A percentile compares a stretch with the other conserved stretches of the same genome.
phyloP scores from a whole-genome alignment of 768 basidiomycete species.

The Glaciozyma martinii region DNA sequence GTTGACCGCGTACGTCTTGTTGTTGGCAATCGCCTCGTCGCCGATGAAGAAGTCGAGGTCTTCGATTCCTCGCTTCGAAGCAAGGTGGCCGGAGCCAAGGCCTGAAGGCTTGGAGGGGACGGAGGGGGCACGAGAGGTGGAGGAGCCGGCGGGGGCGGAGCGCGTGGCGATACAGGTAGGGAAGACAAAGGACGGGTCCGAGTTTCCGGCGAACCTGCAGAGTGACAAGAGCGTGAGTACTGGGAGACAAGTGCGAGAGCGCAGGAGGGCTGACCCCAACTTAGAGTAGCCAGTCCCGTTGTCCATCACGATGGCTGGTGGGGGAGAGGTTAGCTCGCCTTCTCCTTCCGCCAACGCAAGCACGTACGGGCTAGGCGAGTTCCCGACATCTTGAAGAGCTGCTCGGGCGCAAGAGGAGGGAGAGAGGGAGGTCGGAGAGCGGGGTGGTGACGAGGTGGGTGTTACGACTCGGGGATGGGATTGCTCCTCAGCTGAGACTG shows the following conservation, averaged over 20 bases:
- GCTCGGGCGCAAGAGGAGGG: too few species aligned
- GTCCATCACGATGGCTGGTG: conserved; percentile 54
- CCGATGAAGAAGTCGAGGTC: conserved; percentile 99
- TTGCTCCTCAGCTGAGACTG: too few species aligned
- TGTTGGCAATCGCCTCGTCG: conserved; percentile 91
- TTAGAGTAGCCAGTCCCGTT: conserved; percentile 97
- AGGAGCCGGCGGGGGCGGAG: conserved; percentile 29
- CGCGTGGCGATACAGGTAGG: conserved; percentile 94
- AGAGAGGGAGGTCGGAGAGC: too few species aligned
- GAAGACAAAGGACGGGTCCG: conserved; percentile 98
- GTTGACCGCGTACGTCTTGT: conserved; percentile 89
- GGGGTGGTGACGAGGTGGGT: too few species aligned
- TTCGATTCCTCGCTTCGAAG: conserved; percentile 93
- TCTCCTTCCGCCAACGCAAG: neutral
- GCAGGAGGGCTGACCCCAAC: conserved; percentile 61
- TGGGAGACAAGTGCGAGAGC: neutral
- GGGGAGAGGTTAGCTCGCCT: neutral
- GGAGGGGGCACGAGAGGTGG: conserved; percentile 42
- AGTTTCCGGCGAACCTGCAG: conserved; percentile 88
- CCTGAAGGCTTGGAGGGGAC: conserved; percentile 49
- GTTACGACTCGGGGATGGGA: too few species aligned
- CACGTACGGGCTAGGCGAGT: neutral
- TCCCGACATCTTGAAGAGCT: neutral
- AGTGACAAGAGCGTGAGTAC: conserved; percentile 1
- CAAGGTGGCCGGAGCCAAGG: conserved; percentile 66